phyloP scores from a whole-genome alignment of 495 filamentous ascomycete species.

The Daldinia bambusicola region DNA sequence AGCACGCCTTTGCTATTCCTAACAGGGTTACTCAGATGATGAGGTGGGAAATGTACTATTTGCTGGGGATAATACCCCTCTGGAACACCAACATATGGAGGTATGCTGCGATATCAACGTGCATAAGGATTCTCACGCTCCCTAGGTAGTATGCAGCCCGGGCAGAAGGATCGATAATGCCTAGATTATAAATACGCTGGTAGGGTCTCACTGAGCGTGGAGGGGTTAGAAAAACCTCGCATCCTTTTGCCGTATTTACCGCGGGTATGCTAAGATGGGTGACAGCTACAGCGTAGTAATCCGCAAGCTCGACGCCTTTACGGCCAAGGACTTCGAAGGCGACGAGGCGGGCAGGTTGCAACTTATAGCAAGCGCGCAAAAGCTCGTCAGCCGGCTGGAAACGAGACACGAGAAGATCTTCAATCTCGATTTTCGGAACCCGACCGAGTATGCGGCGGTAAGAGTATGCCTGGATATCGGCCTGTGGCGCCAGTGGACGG shows the following conservation, averaged over 20 bases:
- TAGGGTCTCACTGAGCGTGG: background rate
- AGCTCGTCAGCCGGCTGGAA: slow-evolving; percentile 37
- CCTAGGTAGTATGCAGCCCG: background rate
- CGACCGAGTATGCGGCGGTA: slow-evolving; percentile 33
- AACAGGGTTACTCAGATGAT: background rate
- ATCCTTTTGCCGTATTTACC: background rate
- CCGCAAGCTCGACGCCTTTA: slow-evolving; percentile 32
- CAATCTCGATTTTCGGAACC: slow-evolving; percentile 27
- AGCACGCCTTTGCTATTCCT: background rate
- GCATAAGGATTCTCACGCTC: background rate
- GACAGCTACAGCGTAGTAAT: slow-evolving; percentile 4
- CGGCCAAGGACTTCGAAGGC: slow-evolving; percentile 26
- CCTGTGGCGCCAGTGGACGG: slow-evolving; percentile 38
- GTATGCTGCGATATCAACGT: background rate
- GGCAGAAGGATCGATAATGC: background rate
- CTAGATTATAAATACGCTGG: background rate
- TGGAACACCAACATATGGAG: too few relatives aligned
- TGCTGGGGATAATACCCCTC: too few relatives aligned
- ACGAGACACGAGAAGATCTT: slow-evolving; percentile 32
- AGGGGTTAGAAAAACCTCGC: background rate
- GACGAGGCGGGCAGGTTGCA: slow-evolving; percentile 26
- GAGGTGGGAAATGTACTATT: too few relatives aligned
- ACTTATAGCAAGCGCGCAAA: slow-evolving; percentile 34
- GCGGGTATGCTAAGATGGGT: slow-evolving; percentile 1
- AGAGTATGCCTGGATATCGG: slow-evolving; percentile 36